Percentiles rank a stretch among this genome's conserved stretches.
Conservation (phyloP, 2,329 filamentous ascomycete species). For the Pseudopithomyces chartarum region DNA sequence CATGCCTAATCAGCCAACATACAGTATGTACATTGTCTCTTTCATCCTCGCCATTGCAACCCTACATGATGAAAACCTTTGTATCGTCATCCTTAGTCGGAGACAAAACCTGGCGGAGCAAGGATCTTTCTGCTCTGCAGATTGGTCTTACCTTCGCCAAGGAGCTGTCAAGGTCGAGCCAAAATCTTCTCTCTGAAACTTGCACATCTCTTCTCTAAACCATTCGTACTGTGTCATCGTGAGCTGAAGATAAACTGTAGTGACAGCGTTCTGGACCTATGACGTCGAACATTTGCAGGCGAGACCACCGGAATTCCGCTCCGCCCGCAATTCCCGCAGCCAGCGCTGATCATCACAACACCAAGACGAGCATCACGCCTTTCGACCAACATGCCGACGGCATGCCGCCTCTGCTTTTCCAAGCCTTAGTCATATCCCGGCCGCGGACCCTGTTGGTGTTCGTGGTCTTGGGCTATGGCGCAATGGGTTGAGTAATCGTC, state of each 20-base stretch:
- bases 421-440: not conserved
- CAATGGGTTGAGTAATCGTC: slow-evolving; percentile 1
- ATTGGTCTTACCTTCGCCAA: slow-evolving; percentile 14
- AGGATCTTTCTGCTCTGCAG: slow-evolving; percentile 25
- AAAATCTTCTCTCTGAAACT: slow-evolving; percentile 45
- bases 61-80: slow-evolving; percentile 77
- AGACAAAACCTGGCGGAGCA: slow-evolving; percentile 46
- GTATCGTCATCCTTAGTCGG: slow-evolving; percentile 99
- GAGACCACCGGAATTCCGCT: too few species aligned
- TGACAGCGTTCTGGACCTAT: too few species aligned
- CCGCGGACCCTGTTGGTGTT: slow-evolving; percentile 5
- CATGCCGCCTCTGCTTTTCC: not conserved
- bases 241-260: too few species aligned
- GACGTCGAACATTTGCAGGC: too few species aligned
- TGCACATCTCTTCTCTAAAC: too few species aligned
- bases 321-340: too few species aligned
- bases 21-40: slow-evolving; percentile 14
- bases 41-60: slow-evolving; percentile 8
- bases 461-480: not conserved
- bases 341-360: not conserved
- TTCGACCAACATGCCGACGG: not conserved
- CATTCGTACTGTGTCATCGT: too few species aligned
- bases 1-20: not conserved
- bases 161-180: slow-evolving; percentile 35
- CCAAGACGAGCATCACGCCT: not conserved